phyloP scores from a whole-genome alignment of 2,329 filamentous ascomycete genomes.

The Penicillium sp. region DNA sequence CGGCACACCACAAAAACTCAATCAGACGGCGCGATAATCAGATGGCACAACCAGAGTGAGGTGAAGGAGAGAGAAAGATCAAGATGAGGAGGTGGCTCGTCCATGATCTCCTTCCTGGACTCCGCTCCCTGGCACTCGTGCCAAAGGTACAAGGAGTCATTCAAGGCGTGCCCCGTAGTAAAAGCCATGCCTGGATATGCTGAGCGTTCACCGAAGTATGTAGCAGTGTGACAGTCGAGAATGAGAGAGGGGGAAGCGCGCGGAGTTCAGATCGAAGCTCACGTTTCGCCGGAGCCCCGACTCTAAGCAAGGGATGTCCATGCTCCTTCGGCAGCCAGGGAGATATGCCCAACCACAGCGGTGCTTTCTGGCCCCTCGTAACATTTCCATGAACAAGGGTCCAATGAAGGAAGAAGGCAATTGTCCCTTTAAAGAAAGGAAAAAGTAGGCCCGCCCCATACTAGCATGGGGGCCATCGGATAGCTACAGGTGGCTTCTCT shows the following conservation, averaged over 20 bases:
- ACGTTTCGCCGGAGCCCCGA: conserved; percentile 34
- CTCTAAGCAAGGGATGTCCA: conserved; percentile 40
- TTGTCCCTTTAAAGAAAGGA: not conserved
- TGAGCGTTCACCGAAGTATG: conserved; percentile 45
- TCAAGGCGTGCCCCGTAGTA: conserved; percentile 38
- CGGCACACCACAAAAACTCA: conserved; percentile 8
- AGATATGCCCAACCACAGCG: conserved; percentile 29
- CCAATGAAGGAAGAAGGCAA: conserved; percentile 19
- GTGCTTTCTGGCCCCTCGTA: conserved; percentile 26
- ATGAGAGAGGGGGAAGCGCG: conserved; percentile 26
- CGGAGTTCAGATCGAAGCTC: conserved; percentile 29
- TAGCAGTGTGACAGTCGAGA: conserved; percentile 35
- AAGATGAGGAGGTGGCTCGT: conserved; percentile 25
- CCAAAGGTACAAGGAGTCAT: conserved; percentile 40
- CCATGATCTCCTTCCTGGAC: conserved; percentile 29
- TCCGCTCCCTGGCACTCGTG: conserved; percentile 30
- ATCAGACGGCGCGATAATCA: conserved; percentile 7
- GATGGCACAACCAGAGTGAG: conserved; percentile 12
- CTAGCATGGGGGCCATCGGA: conserved; percentile 16
- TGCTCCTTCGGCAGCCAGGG: conserved; percentile 27
- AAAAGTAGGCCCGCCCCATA: conserved; percentile 5
- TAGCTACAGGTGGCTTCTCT: conserved; percentile 19
- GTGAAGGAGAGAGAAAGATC: conserved; percentile 20
- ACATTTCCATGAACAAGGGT: conserved; percentile 23
- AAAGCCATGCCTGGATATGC: conserved; percentile 47